A percentile compares a stretch with the other conserved stretches of the same genome.
These are phyloP conservation scores for Jatropha curcas DNA, from an alignment of 345 rosid genomes.

Conservation along the genomic window DNA sequence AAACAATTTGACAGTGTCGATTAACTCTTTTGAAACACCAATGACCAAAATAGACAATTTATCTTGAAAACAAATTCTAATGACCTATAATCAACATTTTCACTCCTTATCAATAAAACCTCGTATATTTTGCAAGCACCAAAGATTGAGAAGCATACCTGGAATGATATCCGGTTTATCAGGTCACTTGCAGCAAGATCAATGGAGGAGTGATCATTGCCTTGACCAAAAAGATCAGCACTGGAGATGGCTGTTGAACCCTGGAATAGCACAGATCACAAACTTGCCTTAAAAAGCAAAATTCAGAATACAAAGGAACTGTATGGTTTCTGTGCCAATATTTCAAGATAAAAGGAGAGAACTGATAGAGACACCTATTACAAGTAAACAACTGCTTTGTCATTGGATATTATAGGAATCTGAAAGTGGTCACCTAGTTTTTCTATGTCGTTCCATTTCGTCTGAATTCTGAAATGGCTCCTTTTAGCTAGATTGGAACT, in stretches of 20 bases:
- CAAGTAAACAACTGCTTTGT: not conserved
- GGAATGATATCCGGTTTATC: conserved; percentile 81
- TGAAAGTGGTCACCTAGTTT: not conserved
- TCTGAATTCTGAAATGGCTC: not conserved
- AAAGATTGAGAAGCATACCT: conserved; percentile 44
- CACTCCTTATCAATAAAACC: too few relatives aligned
- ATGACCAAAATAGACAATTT: too few relatives aligned
- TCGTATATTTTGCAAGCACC: not conserved
- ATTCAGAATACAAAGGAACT: not conserved
- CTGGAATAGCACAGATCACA: conserved; percentile 34
- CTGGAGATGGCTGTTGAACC: conserved; percentile 92
- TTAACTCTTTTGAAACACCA: too few relatives aligned
- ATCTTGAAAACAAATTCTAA: too few relatives aligned
- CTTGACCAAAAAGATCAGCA: conserved; percentile 84
- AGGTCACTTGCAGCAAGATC: conserved; percentile 87
- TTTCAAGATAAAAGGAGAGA: not conserved
- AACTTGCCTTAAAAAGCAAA: not conserved
- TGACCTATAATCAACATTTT: too few relatives aligned
- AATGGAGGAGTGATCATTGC: conserved; percentile 43
- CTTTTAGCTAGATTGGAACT: not conserved
- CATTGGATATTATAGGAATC: not conserved
- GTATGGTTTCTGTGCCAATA: too few relatives aligned
- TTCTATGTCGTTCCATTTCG: not conserved
- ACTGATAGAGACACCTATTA: not conserved
- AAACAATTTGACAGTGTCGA: too few relatives aligned